Evolutionary conservation across 106 monocot genomes (phyloP), one percentile per base, ranked within the genome.

Genomic region (Apostasia ramifera): DNA sequence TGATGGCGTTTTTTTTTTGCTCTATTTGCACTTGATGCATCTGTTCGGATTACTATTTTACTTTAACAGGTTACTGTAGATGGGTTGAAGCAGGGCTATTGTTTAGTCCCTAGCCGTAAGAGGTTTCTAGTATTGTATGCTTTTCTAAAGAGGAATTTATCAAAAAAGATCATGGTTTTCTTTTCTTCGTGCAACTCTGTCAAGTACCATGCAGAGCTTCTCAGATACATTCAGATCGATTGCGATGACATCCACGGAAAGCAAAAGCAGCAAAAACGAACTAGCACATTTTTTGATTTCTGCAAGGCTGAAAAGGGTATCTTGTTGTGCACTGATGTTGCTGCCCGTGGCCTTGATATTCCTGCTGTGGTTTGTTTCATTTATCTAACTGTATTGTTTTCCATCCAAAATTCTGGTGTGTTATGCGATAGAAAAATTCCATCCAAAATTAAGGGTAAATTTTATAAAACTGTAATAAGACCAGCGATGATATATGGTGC

Each of bases 151-250:
- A 80, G 70, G 66, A 82, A 88, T 51, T 13, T 78, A 48, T 77
- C 81, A 44, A 89, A 88, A 70, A 95, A 92, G 84, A 70, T 91
- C 41, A 92, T 95, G 92, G 89, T 95, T 47, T 95, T 95, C 80
- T 92, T 95, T 78, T 95, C 95, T n/a, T 91, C 95, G 1, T 88
- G 95, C 66, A 80, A 89, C 47, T 91, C 95, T 5, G 95, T 95
- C 64, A 92, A 92, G 73, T 92, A 71, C 66, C 88, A 95, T 40
- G 67, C 92, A 12, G 95, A 92, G 14, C 91, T 95, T 80, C 78
- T 95, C 40, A 79, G 71, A 75, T 92, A 81, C 59, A 80, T 92
- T 67, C 71, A 86, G 45, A 57, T 95, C 11, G 84, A 86, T 40
- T 92, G 92, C 77, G 66, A 70, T 58, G 91, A 95, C 75, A 95